Percentiles rank a stretch among this genome's conserved stretches.
Conservation (phyloP, 2,329 filamentous ascomycete species). For the Colletotrichum tamarilloi region DNA sequence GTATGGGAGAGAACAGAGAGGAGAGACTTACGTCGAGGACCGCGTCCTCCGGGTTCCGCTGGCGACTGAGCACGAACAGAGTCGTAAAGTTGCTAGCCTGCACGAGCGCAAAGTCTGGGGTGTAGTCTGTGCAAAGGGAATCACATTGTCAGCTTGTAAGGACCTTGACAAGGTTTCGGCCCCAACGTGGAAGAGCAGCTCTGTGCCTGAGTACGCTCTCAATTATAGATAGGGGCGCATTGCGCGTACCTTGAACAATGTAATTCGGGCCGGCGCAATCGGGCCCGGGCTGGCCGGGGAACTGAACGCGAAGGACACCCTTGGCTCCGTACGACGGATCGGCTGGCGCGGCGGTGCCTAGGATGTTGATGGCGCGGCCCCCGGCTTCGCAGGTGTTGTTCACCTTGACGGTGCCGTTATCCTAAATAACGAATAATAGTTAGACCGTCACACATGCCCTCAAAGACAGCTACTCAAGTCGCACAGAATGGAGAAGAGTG, state of each 20-base stretch:
- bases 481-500: too few relatives aligned
- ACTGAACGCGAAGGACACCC: conserved; percentile 45
- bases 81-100: conserved; percentile 47
- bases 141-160: neutral
- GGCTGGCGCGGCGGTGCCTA: conserved; percentile 43
- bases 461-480: too few relatives aligned
- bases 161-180: too few relatives aligned
- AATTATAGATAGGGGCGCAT: too few relatives aligned
- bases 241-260: conserved; percentile 43
- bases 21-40: conserved; percentile 42
- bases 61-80: conserved; percentile 46
- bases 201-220: neutral
- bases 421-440: conserved; percentile 11
- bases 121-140: conserved; percentile 39
- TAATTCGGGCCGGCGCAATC: conserved; percentile 47
- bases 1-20: neutral
- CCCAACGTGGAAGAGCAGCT: too few relatives aligned
- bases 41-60: conserved; percentile 42
- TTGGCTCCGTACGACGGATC: conserved; percentile 42
- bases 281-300: conserved; percentile 43
- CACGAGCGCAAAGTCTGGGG: conserved; percentile 45
- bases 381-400: conserved; percentile 47
- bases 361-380: conserved; percentile 42
- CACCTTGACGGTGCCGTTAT: conserved; percentile 45
- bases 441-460: too few relatives aligned